Percentiles rank a stretch among this genome's conserved stretches.
Evolutionary conservation across 176 grass and related monocot species (phyloP).

Genomic region (Oryza glaberrima): DNA sequence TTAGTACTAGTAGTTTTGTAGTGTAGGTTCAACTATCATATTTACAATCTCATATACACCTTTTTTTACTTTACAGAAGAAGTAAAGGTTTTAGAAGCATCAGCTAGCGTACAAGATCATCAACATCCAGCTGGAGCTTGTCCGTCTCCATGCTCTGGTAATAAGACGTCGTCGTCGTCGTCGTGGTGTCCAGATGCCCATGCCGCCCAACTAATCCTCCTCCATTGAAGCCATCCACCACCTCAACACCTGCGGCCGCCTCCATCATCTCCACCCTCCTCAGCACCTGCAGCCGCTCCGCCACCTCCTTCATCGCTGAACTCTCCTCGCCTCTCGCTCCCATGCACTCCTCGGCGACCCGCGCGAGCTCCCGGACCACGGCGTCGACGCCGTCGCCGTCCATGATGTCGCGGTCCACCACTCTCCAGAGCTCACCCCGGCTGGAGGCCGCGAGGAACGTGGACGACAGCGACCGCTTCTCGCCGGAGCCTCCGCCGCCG

Average conservation of each 20-base stretch:
- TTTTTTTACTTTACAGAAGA: not conserved
- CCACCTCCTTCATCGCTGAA: conserved; percentile 27
- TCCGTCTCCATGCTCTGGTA: not conserved
- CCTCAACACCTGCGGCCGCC: not conserved
- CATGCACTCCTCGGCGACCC: not conserved
- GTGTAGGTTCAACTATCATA: not conserved
- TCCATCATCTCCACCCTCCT: conserved; percentile 19
- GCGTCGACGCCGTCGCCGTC: too few species aligned
- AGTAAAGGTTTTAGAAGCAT: not conserved
- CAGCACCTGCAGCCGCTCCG: conserved; percentile 12
- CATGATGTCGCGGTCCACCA: not conserved
- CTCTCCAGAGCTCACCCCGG: not conserved
- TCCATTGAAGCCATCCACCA: not conserved
- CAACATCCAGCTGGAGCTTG: not conserved
- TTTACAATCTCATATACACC: not conserved
- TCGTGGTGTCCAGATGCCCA: not conserved
- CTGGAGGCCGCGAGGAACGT: not conserved
- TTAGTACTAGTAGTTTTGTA: too few species aligned
- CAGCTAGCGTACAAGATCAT: not conserved
- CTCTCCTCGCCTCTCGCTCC: conserved; percentile 25
- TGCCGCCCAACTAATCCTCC: not conserved
- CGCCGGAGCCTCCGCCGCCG: not conserved
- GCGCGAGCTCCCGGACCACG: not conserved
- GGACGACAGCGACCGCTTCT: not conserved
- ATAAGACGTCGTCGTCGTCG: not conserved